phyloP scores from a whole-genome alignment of 768 basidiomycete genomes.

The Tricholoma hemisulphureum region DNA sequence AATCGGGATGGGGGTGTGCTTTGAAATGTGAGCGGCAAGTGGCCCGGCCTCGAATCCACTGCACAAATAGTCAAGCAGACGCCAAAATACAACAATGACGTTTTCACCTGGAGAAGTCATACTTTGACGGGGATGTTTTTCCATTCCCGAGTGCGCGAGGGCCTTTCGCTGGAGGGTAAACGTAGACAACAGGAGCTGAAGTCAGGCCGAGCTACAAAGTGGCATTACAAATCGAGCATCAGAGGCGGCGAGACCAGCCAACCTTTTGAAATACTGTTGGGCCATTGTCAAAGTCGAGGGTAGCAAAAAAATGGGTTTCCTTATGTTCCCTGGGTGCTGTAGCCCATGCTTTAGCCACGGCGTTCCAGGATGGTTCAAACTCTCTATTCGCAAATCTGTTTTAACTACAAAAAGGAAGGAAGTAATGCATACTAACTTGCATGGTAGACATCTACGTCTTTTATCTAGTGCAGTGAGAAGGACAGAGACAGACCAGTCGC shows the following conservation, averaged over 20 bases:
- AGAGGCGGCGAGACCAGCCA: slow-evolving; percentile 2
- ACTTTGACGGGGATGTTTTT: slow-evolving; percentile 57
- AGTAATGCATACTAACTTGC: slow-evolving; percentile 61
- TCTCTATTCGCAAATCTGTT: slow-evolving; percentile 47
- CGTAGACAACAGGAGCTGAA: slow-evolving; percentile 82
- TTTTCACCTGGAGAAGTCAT: slow-evolving; percentile 74
- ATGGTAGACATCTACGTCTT: slow-evolving; percentile 84
- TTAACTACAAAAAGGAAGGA: neutral
- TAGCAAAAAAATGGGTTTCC: slow-evolving; percentile 88
- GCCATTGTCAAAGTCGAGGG: slow-evolving; percentile 82
- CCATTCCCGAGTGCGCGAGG: slow-evolving; percentile 59
- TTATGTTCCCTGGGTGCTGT: slow-evolving; percentile 56
- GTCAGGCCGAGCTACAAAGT: slow-evolving; percentile 66
- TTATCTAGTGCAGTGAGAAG: slow-evolving; percentile 86
- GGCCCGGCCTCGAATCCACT: slow-evolving; percentile 84
- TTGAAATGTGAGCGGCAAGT: slow-evolving; percentile 72
- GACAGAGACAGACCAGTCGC: slow-evolving; percentile 86
- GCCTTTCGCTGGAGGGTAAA: slow-evolving; percentile 73
- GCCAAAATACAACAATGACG: neutral
- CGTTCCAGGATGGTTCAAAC: slow-evolving; percentile 81
- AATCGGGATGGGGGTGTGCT: slow-evolving; percentile 74
- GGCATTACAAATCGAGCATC: neutral
- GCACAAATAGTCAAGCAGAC: slow-evolving; percentile 1
- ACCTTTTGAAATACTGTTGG: slow-evolving; percentile 81
- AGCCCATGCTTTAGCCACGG: slow-evolving; percentile 83